Evolutionary conservation across 768 basidiomycete species (phyloP), one percentile per base, ranked within the genome.

Genomic region (Suillus plorans): DNA sequence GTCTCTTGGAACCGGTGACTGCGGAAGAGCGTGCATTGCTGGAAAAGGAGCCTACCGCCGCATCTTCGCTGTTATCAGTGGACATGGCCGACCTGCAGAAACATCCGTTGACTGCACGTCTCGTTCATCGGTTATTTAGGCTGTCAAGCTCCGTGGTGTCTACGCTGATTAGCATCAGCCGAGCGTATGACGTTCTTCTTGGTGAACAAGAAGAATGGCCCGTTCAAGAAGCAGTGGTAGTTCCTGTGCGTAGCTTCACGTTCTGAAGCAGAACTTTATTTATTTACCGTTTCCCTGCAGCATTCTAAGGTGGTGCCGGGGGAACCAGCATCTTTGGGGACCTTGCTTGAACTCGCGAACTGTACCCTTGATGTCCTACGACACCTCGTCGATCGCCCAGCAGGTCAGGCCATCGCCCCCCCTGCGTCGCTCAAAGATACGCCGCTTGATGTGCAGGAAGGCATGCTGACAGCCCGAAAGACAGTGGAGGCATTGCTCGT

Each of bases 301-400:
- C 91, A 92, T 72, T 90, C 92, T 5, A 95, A 94, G 70, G 89
- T 94, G 5, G 89, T 94, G 2, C 81, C 90, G 0, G 87, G 88
- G 16, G 94, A 95, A 68, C 88, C 91, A 8, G 86, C 94, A 0
- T 95, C 94, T 0, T 77, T 95, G 61, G 94, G 95, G 20, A 95
- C 95, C 0, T 77, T 97, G 8, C 82, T 95, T n/a, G 94, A 96
- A 76, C 78, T 95, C 5, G 91, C 87, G 2, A 92, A 90, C 63
- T 87, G 86, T 65, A 87, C 89, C 0, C 79, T 92, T 42, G 94
- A 95, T 67, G 81, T 91, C 20, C 80, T 95, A 47, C 83, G 86
- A 9, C 84, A 87, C 62, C 85, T 94, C 39, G 83, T 86, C 47
- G 83, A 84, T 63, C 82, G 85, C 28, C 89, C 89, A 1, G 79